These are phyloP conservation scores for Gossypium davidsonii DNA, from an alignment of 441 rosid genomes.

Conservation along the genomic window DNA sequence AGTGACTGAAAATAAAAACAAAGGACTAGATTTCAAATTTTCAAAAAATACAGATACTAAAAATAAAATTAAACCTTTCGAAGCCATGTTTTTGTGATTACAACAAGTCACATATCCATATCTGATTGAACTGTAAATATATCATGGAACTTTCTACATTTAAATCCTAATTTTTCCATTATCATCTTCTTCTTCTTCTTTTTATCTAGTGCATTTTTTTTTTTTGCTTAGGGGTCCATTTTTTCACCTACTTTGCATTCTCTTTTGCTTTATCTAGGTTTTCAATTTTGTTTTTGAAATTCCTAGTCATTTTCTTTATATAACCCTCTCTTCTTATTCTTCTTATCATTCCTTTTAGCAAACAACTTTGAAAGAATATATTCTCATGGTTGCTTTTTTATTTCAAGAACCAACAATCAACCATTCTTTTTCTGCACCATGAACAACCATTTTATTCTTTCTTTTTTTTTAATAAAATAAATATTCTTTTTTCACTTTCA, in stretches of 20 bases:
- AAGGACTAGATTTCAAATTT: too few relatives aligned
- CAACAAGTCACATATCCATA: too few relatives aligned
- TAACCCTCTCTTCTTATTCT: not conserved
- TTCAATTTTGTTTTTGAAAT: not conserved
- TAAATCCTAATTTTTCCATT: not conserved
- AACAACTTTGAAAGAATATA: not conserved
- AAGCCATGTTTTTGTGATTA: too few relatives aligned
- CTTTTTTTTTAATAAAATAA: not conserved
- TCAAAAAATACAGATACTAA: too few relatives aligned
- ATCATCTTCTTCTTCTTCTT: not conserved
- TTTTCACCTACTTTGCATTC: not conserved
- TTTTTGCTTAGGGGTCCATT: not conserved
- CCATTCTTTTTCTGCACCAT: slow-evolving; percentile 7
- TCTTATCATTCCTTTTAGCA: not conserved
- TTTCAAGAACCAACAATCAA: not conserved
- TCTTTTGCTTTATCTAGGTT: not conserved
- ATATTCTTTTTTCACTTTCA: not conserved
- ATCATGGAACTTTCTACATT: not conserved
- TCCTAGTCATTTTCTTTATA: not conserved
- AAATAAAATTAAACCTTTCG: too few relatives aligned
- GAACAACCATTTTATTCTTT: not conserved
- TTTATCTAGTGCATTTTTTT: not conserved
- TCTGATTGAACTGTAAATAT: not conserved
- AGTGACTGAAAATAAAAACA: too few relatives aligned
- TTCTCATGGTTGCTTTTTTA: slow-evolving; percentile 6